A percentile compares a stretch with the other conserved stretches of the same genome.
Evolutionary conservation across 495 filamentous ascomycete genomes (phyloP).

Genomic region (Oleoguttula mirabilis): DNA sequence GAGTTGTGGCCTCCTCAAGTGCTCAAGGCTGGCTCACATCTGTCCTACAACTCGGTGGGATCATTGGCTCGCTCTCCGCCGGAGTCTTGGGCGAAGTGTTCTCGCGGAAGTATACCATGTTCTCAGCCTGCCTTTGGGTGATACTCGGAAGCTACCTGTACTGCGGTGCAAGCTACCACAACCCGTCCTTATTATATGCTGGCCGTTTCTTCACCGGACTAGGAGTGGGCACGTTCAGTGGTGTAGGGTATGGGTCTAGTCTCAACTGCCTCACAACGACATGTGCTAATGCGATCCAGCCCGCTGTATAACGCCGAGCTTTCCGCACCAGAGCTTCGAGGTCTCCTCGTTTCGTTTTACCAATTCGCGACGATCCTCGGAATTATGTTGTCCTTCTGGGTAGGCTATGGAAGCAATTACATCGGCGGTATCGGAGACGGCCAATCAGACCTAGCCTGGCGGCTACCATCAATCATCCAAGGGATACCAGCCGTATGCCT

Average conservation of each 20-base stretch:
- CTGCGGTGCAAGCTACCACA: neutral
- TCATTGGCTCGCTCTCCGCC: neutral
- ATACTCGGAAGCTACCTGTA: neutral
- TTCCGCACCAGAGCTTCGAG: constrained; percentile 48
- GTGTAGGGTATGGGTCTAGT: neutral
- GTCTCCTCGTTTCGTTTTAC: constrained; percentile 62
- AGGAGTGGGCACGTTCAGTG: constrained; percentile 1
- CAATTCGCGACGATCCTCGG: constrained; percentile 72
- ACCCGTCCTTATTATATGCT: neutral
- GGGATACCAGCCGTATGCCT: constrained; percentile 26
- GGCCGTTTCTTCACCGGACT: constrained; percentile 33
- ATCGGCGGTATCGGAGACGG: constrained; percentile 53
- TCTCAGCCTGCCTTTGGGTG: neutral
- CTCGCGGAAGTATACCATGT: neutral
- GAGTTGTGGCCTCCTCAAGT: neutral
- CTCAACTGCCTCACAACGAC: neutral
- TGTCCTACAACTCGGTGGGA: neutral
- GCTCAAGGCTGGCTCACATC: neutral
- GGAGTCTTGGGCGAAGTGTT: neutral
- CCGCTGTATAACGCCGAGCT: constrained; percentile 60
- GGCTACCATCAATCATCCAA: constrained; percentile 27
- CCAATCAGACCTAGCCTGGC: constrained; percentile 47
- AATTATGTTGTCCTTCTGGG: constrained; percentile 75
- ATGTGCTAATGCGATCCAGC: neutral
- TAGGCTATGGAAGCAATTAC: constrained; percentile 53